Evolutionary conservation across 2,329 filamentous ascomycete species (phyloP).

Genomic region (Neurospora crassa): DNA sequence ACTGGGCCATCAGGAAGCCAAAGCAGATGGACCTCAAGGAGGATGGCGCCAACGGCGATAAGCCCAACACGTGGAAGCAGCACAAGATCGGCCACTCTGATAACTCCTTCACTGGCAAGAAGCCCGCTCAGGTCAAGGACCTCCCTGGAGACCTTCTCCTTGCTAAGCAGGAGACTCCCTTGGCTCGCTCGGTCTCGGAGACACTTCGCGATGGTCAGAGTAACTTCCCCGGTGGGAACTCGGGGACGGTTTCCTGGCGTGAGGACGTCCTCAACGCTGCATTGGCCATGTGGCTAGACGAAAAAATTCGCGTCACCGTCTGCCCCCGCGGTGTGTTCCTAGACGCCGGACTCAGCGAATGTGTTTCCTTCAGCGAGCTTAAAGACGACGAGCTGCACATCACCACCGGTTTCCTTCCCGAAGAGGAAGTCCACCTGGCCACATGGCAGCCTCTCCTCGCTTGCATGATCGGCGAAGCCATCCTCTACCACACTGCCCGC

Average conservation of each 20-base stretch:
- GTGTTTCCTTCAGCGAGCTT: slow-evolving; percentile 19
- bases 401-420: slow-evolving; percentile 19
- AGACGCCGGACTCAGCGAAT: slow-evolving; percentile 17
- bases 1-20: slow-evolving; percentile 23
- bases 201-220: slow-evolving; percentile 14
- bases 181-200: slow-evolving; percentile 15
- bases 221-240: slow-evolving; percentile 12
- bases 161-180: slow-evolving; percentile 8
- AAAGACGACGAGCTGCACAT: slow-evolving; percentile 16
- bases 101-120: background rate
- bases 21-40: slow-evolving; percentile 1
- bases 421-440: slow-evolving; percentile 17
- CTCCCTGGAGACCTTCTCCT: slow-evolving; percentile 3
- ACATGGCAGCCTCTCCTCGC: slow-evolving; percentile 20
- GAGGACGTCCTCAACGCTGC: slow-evolving; percentile 15
- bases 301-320: slow-evolving; percentile 16
- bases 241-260: slow-evolving; percentile 14
- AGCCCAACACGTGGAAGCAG: slow-evolving; percentile 3
- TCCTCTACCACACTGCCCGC: slow-evolving; percentile 26
- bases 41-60: background rate
- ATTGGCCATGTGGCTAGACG: slow-evolving; percentile 18
- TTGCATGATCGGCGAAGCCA: slow-evolving; percentile 19
- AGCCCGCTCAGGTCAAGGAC: background rate
- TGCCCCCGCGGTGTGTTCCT: slow-evolving; percentile 19
- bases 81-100: background rate